These are phyloP conservation scores for Lizonia empirigonia DNA, from an alignment of 2,329 filamentous ascomycete species.

Conservation along the genomic window DNA sequence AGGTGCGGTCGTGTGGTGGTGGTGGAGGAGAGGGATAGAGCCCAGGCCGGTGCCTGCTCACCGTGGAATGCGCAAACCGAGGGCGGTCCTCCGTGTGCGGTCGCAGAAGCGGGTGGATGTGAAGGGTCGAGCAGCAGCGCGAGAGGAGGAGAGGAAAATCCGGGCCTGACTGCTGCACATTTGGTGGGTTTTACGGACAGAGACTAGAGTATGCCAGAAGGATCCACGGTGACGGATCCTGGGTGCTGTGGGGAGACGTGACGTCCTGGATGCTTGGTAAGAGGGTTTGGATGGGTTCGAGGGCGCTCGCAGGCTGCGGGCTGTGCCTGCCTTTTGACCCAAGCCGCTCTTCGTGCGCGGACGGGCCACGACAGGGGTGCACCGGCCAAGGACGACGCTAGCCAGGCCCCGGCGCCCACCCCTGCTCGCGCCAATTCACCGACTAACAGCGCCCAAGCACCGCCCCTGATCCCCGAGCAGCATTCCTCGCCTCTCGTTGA, in stretches of 20 bases:
- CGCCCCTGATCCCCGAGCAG: slow-evolving; percentile 21
- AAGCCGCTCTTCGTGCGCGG: slow-evolving; percentile 23
- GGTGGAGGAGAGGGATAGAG: slow-evolving; percentile 20
- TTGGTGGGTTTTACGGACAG: slow-evolving; percentile 27
- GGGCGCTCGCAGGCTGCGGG: slow-evolving; percentile 26
- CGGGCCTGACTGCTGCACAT: slow-evolving; percentile 46
- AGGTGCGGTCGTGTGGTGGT: slow-evolving; percentile 7
- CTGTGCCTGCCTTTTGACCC: slow-evolving; percentile 30
- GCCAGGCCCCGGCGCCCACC: neutral
- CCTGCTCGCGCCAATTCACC: slow-evolving; percentile 22
- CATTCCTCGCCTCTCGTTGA: slow-evolving; percentile 33
- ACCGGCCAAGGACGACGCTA: slow-evolving; percentile 17
- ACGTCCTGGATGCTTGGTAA: slow-evolving; percentile 40
- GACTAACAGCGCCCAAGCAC: slow-evolving; percentile 22
- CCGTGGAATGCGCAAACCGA: slow-evolving; percentile 41
- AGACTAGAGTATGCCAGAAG: slow-evolving; percentile 41
- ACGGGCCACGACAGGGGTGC: slow-evolving; percentile 12
- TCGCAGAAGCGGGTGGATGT: slow-evolving; percentile 26
- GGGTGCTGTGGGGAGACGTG: slow-evolving; percentile 23
- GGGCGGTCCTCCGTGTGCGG: slow-evolving; percentile 30
- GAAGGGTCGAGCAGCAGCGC: slow-evolving; percentile 40
- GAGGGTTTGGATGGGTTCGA: slow-evolving; percentile 23
- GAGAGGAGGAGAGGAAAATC: slow-evolving; percentile 35
- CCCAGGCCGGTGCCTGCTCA: slow-evolving; percentile 44
- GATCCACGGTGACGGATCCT: slow-evolving; percentile 38